A percentile compares a stretch with the other conserved stretches of the same genome.
phyloP scores from a whole-genome alignment of 1,139 yeast species.

The Magnusiomyces ingens region DNA sequence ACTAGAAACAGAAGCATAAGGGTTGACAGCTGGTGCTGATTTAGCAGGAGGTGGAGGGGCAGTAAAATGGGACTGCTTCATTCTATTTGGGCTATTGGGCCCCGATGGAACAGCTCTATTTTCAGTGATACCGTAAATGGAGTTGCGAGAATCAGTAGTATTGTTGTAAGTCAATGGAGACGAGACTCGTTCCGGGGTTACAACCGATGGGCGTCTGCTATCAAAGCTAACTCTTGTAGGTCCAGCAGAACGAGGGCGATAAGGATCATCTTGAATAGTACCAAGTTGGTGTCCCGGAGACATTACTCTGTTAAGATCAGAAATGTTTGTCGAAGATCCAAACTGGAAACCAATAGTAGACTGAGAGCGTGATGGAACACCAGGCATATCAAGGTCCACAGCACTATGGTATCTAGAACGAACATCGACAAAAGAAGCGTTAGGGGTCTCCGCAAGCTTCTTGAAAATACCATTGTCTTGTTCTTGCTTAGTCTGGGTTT shows the following conservation, averaged over 20 bases:
- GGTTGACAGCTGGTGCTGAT: constrained; percentile 17
- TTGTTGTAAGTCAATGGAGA: constrained; percentile 3
- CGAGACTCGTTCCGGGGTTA: constrained; percentile 1
- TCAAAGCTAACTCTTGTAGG: neutral
- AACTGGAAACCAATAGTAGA: constrained; percentile 12
- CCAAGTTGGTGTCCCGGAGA: constrained; percentile 1
- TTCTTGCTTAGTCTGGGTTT: constrained; percentile 29
- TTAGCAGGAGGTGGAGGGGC: constrained; percentile 15
- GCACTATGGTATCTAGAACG: neutral
- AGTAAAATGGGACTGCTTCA: neutral
- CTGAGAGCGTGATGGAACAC: constrained; percentile 10
- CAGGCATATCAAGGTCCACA: neutral
- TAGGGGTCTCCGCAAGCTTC: constrained; percentile 40
- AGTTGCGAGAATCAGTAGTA: constrained; percentile 4
- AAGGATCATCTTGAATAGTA: neutral
- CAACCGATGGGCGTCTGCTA: neutral
- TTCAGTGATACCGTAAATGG: constrained; percentile 1
- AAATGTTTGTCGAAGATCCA: neutral
- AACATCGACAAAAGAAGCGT: constrained; percentile 14
- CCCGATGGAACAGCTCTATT: constrained; percentile 5
- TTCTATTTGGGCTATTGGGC: neutral
- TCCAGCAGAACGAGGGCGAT: constrained; percentile 6
- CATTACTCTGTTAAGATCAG: neutral
- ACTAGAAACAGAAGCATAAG: constrained; percentile 17
- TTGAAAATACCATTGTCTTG: constrained; percentile 59